Percentiles rank a stretch among this genome's conserved stretches.
phyloP scores from a whole-genome alignment of 805 yeast species.

The Metschnikowia orientalis region DNA sequence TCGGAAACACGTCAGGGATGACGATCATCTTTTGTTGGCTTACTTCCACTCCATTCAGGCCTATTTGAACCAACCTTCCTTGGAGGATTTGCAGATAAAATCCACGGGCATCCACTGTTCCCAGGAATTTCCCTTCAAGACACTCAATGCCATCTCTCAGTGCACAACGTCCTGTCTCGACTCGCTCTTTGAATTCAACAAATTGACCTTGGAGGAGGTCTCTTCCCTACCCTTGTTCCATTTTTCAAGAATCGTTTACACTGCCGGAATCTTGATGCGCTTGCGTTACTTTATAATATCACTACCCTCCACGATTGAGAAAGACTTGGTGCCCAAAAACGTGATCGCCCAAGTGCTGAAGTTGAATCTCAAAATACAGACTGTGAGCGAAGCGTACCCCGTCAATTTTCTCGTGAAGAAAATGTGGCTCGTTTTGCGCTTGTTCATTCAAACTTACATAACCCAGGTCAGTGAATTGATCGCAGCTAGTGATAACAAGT shows the following conservation, averaged over 20 bases:
- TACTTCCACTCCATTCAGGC: conserved; percentile 63
- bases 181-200: conserved; percentile 46
- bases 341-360: conserved; percentile 35
- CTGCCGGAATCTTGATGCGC: conserved; percentile 59
- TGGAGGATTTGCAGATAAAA: conserved; percentile 19
- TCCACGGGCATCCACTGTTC: conserved; percentile 8
- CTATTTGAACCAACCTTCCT: conserved; percentile 55
- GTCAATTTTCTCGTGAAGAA: conserved; percentile 50
- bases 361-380: conserved; percentile 24
- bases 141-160: conserved; percentile 42
- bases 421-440: conserved; percentile 50
- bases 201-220: conserved; percentile 42
- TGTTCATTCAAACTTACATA: conserved; percentile 59
- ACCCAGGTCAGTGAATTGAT: conserved; percentile 44
- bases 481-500: conserved; percentile 21
- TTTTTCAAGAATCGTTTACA: conserved; percentile 55
- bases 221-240: conserved; percentile 56
- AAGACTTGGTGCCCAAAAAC: conserved; percentile 44
- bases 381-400: conserved; percentile 26
- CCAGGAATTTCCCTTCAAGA: conserved; percentile 20
- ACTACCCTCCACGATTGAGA: conserved; percentile 43
- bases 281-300: conserved; percentile 53
- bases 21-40: conserved; percentile 42
- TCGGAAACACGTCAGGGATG: conserved; percentile 33
- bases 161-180: conserved; percentile 53